Evolutionary conservation across 306 rosid species (phyloP), one percentile per base, ranked within the genome.

Genomic region (Erythrophleum fordii): DNA sequence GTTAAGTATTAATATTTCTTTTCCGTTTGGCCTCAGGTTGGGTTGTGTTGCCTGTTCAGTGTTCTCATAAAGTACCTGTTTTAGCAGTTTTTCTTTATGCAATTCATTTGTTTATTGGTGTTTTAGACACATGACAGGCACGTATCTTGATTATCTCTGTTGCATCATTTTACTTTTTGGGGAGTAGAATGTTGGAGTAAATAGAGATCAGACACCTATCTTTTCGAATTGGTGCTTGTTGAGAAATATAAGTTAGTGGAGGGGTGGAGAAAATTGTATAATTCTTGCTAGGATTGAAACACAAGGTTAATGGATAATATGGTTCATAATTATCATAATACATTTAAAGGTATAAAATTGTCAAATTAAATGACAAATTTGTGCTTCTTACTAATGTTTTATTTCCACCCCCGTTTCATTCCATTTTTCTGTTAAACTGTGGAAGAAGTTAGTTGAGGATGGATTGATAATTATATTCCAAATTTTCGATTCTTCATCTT

Each of bases 21-120:
- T 68, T 83, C 67, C 45, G 29, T 62, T 49, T 59, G 35, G 16
- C 35, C 72, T 75, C 22, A 23, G 60, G 64, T 84, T 13, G 51
- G 58, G 76, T 34, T 34, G 3, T 61, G 58, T 55, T 80, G 44
- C 60, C 8, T 0, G 22, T 28, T 51, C 22, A 1, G 26, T 41
- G 48, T 52, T 80, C 64, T 55, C 35, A 42, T 70, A 25, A 46
- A 29, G 44, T 13, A 26, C 52, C 29, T 80, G 25, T 79, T 73
- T 56, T 6, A 45, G 73, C 35, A 46, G 20, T 67, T 60, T 39
- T 51, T 17, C n/a, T 76, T 6, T 53, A 42, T 39, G 67, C 35
- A 39, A 53, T 65, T 20, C 35, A 68, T 8, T 6, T 18, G 16
- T 71, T 25, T 6, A 8, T 6, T 31, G 75, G 39, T 45, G 22